Evolutionary conservation across 2,329 filamentous ascomycete genomes (phyloP), one percentile per base, ranked within the genome.

Genomic region (Penicillium sumatraense): DNA sequence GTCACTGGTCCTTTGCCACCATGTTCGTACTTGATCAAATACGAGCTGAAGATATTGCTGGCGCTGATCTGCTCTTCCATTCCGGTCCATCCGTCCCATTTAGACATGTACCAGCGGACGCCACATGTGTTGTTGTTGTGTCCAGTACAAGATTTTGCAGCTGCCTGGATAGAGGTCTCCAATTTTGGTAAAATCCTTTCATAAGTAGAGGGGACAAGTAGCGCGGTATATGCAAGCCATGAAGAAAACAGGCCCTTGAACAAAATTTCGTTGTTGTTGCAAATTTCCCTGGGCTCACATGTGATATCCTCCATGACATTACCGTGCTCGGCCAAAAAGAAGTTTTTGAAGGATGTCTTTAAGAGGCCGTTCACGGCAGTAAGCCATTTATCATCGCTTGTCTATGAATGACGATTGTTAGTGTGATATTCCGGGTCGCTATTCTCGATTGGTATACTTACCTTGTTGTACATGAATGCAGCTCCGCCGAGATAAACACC

Each of bases 211-310:
- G 89, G 88, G 0, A 85, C 86, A n/a, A 90, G 53, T 61, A 87
- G 80, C 2, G 84, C 81, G 1, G 83, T 80, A 20, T 82, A 79
- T 3, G 83, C 79, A 62, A 91, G 77, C 85, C 87, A 89, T 36
- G 86, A 82, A 62, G 86, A 81, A 16, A 90, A 77, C 54, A 87
- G 86, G 35, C 87, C 88, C 73, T 90, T 90, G 82, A 89, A 92
- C 1, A 85, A 84, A 54, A 85, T 73, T 80, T 91, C 89, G 67
- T 93, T 90, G 54, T 83, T 80, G 54, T 87, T 87, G 77, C 90
- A 93, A 23, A 46, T 52, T 31, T 56, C 49, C 5, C 31, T 35
- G 1, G 57, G 46, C 36, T 61, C 59, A 29, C 59, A 61, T 59
- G 76, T 84, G 57, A 88, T 84, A 60, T 87, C 79, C 51, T 80